A percentile compares a stretch with the other conserved stretches of the same genome.
phyloP scores from a whole-genome alignment of 2,329 filamentous ascomycete species.

The Pseudocercospora fuligena region DNA sequence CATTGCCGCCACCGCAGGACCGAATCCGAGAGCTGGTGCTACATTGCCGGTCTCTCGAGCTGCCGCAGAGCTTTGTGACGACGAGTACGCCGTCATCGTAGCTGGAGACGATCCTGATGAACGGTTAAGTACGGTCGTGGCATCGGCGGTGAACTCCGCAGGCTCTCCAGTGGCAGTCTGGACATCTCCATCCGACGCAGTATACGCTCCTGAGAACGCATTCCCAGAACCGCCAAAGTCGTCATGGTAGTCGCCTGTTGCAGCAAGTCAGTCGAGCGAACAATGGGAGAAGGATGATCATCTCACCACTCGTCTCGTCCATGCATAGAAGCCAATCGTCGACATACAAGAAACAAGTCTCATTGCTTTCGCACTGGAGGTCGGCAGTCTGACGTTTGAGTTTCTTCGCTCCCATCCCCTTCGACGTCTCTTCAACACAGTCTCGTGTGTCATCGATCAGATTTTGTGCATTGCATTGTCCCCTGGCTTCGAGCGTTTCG shows the following conservation, averaged over 20 bases:
- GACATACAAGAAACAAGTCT: background rate
- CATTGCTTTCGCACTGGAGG: background rate
- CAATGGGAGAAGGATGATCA: background rate
- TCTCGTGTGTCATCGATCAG: conserved; percentile 13
- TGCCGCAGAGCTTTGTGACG: background rate
- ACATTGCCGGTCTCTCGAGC: background rate
- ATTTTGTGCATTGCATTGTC: conserved; percentile 20
- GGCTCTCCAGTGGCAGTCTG: conserved; percentile 17
- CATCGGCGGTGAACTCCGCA: background rate
- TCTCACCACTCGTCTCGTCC: background rate
- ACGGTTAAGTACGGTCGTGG: background rate
- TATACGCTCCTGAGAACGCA: conserved; percentile 21
- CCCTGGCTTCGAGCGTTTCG: conserved; percentile 8
- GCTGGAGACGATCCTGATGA: background rate
- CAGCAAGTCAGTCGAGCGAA: background rate
- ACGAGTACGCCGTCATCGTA: background rate
- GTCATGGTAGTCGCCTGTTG: conserved; percentile 24
- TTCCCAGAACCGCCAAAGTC: conserved; percentile 19
- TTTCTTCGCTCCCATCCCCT: background rate
- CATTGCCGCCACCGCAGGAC: background rate
- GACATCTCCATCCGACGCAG: conserved; percentile 20
- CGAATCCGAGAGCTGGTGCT: background rate
- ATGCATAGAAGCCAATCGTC: background rate
- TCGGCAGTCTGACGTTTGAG: background rate
- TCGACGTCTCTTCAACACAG: background rate